Evolutionary conservation across 768 basidiomycete genomes (phyloP).

Genomic region (Coprinopsis cinerea): DNA sequence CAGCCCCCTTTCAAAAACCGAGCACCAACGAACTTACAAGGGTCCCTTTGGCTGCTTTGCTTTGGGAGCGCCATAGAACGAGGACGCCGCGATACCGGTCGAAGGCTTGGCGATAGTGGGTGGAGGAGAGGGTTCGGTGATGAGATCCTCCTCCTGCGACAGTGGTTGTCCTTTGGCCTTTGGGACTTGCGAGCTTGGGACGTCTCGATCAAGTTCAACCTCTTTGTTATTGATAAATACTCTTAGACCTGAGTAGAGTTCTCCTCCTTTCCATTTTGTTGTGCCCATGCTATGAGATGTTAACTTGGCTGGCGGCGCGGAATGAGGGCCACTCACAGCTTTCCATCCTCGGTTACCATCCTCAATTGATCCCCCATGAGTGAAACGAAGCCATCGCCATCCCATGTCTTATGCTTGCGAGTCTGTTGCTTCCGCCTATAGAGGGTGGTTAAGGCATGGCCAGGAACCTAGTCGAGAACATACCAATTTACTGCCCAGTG

Average conservation of each 20-base stretch:
- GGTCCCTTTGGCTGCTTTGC: constrained; percentile 30
- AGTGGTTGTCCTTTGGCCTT: constrained; percentile 15
- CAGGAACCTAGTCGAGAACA: constrained; percentile 1
- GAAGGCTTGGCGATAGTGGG: constrained; percentile 4
- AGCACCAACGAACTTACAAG: constrained; percentile 35
- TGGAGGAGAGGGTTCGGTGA: constrained; percentile 15
- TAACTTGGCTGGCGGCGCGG: neutral
- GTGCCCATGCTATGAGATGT: constrained; percentile 47
- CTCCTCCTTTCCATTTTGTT: constrained; percentile 53
- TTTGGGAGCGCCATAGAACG: constrained; percentile 52
- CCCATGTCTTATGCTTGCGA: constrained; percentile 85
- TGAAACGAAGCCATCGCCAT: constrained; percentile 66
- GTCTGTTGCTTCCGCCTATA: constrained; percentile 65
- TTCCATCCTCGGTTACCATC: constrained; percentile 66
- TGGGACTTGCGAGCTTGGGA: constrained; percentile 49
- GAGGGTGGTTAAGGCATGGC: constrained; percentile 3
- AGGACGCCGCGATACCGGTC: constrained; percentile 46
- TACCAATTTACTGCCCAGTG: constrained; percentile 74
- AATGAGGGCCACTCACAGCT: constrained; percentile 41
- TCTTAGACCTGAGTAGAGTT: constrained; percentile 40
- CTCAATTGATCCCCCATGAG: constrained; percentile 43
- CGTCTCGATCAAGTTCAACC: constrained; percentile 51
- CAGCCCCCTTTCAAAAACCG: neutral
- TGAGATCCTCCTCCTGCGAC: neutral
- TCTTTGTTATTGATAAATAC: constrained; percentile 53